Evolutionary conservation across 306 rosid species (phyloP).

Genomic region (Prinsepia uniflora): DNA sequence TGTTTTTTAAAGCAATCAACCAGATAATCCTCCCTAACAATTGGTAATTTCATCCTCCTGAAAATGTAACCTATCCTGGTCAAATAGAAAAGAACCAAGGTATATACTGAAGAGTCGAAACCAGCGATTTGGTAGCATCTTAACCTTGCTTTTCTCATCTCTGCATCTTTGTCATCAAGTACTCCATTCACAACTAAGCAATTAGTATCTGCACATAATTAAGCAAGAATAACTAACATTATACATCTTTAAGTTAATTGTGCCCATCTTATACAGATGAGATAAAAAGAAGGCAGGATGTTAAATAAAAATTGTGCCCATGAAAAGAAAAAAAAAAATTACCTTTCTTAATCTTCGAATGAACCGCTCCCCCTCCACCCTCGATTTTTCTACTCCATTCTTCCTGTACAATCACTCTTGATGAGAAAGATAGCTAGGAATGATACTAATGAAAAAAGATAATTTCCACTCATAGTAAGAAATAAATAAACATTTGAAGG

Average conservation of each 20-base stretch:
- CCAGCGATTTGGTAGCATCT: slow-evolving; percentile 24
- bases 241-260: background rate
- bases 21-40: slow-evolving; percentile 86
- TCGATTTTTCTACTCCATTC: slow-evolving; percentile 71
- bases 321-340: slow-evolving; percentile 17
- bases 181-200: slow-evolving; percentile 81
- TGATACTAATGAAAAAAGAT: slow-evolving; percentile 8
- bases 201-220: slow-evolving; percentile 64
- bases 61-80: slow-evolving; percentile 25
- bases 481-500: slow-evolving; percentile 6
- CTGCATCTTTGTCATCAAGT: slow-evolving; percentile 50
- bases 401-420: slow-evolving; percentile 46
- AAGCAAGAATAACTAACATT: slow-evolving; percentile 11
- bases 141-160: slow-evolving; percentile 81
- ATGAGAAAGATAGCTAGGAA: slow-evolving; percentile 19
- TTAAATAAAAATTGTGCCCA: slow-evolving; percentile 19
- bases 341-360: slow-evolving; percentile 89
- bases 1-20: slow-evolving; percentile 67
- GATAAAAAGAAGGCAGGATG: slow-evolving; percentile 5
- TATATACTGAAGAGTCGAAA: slow-evolving; percentile 14
- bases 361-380: slow-evolving; percentile 57
- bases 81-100: slow-evolving; percentile 19
- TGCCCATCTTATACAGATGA: slow-evolving; percentile 5
- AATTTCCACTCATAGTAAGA: slow-evolving; percentile 4
- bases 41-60: slow-evolving; percentile 88